Evolutionary conservation across 805 yeast genomes (phyloP), one percentile per base, ranked within the genome.

Genomic region (Cyberlindnera lachancei): DNA sequence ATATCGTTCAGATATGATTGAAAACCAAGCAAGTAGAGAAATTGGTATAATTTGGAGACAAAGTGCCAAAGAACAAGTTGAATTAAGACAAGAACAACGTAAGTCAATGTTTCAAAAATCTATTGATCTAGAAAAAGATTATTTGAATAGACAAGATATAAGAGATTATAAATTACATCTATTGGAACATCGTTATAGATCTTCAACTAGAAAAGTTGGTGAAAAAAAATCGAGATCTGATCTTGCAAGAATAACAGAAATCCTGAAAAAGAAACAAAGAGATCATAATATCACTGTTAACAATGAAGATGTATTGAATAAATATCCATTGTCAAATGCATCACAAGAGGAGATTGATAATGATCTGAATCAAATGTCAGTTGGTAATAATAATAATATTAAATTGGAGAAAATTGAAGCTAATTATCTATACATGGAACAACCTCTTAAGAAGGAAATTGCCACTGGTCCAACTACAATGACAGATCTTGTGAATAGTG

Each of bases 401-500:
- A 35, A 39, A 15, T 31, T 48, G 8, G 41, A 41, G 20, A 41
- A 9, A 20, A 40, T 42, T 18, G 52, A 49, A 25, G 45, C 45
- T 3, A 41, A 47, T 27, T 37, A 45, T 25, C 23, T 40, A 8
- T 46, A 42, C 20, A 16, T 36, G 30, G 50, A 45, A 27, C 41
- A 41, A 23, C 47, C 48, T 7, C 11, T 36, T 6, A 42, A 44
- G 27, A 40, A 36, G 24, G 23, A 14, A 4, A 6, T n/a, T 7
- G 4, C 31, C 5, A 18, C 25, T 3, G 36, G 37, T 3, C 47
- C 49, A 15, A 44, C 53, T 10, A 50, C 55, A 22, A 43, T 48
- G 48, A 50, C 55, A 7, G 55, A 50, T 20, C 25, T 50, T 15
- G 52, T 50, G n/a, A 50, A 50, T 33, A 25, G 27, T 11, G 50